Evolutionary conservation across 2,329 filamentous ascomycete genomes (phyloP).

Genomic region (Penicillium corylophilum): DNA sequence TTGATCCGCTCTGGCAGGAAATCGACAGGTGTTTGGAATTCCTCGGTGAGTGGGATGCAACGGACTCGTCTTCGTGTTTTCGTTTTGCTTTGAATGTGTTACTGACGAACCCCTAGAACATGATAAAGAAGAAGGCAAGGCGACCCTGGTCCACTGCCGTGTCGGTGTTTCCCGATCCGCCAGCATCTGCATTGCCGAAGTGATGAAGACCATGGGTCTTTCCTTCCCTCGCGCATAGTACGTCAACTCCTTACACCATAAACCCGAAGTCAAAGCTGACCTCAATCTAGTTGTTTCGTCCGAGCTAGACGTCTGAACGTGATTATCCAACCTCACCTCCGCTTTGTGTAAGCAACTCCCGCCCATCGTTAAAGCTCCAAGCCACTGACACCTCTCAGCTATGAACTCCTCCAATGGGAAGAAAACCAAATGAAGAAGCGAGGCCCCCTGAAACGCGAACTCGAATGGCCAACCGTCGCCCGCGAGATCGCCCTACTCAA

Average conservation of each 20-base stretch:
- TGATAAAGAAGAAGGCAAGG: conserved; percentile 72
- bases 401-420: conserved; percentile 96
- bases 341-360: conserved; percentile 65
- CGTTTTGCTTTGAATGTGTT: not conserved
- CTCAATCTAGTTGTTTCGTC: conserved; percentile 70
- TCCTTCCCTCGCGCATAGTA: conserved; percentile 88
- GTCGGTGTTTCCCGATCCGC: conserved; percentile 94
- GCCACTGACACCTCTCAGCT: conserved; percentile 36
- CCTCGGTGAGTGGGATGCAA: conserved; percentile 67
- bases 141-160: conserved; percentile 92
- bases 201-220: conserved; percentile 78
- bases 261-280: conserved; percentile 1
- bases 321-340: conserved; percentile 94
- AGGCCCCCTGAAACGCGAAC: conserved; percentile 65
- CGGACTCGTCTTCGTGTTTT: not conserved
- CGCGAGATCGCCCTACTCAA: conserved; percentile 96
- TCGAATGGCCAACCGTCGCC: conserved; percentile 88
- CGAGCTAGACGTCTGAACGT: conserved; percentile 90
- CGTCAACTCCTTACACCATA: conserved; percentile 29
- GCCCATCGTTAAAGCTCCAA: too few relatives aligned
- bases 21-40: conserved; percentile 86
- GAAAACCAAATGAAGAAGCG: conserved; percentile 65
- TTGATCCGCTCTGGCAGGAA: conserved; percentile 83
- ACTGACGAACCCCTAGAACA: conserved; percentile 58
- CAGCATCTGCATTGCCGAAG: conserved; percentile 98